Percentiles rank a stretch among this genome's conserved stretches.
Conservation (phyloP, 176 grass and related monocot genomes). For the Carex parvula region DNA sequence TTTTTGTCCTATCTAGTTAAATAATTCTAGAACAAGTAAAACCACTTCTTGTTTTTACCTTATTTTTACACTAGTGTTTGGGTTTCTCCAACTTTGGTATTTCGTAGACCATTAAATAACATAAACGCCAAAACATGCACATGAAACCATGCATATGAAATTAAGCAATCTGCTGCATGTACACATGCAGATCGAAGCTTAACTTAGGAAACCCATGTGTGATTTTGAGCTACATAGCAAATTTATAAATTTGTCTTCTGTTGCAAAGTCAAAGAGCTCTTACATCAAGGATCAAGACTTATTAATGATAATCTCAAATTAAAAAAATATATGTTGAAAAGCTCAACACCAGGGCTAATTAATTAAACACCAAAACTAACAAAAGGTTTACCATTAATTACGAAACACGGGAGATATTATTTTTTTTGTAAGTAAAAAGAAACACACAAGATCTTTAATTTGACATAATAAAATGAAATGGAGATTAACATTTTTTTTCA, state of each 20-base stretch:
- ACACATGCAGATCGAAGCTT: slow-evolving; percentile 20
- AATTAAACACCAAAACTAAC: slow-evolving; percentile 1
- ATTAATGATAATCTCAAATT: not conserved
- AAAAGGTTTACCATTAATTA: slow-evolving; percentile 15
- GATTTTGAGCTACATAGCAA: slow-evolving; percentile 3
- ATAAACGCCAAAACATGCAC: slow-evolving; percentile 16
- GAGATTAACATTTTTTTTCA: slow-evolving; percentile 15
- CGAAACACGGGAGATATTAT: not conserved
- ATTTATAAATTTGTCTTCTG: slow-evolving; percentile 15
- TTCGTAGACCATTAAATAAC: slow-evolving; percentile 5
- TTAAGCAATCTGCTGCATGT: slow-evolving; percentile 1
- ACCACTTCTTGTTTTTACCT: slow-evolving; percentile 3
- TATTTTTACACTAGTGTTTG: slow-evolving; percentile 5
- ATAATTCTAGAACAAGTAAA: not conserved
- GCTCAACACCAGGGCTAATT: slow-evolving; percentile 17
- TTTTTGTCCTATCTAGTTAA: slow-evolving; percentile 14
- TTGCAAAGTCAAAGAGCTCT: slow-evolving; percentile 27
- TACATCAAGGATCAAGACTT: slow-evolving; percentile 12
- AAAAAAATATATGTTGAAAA: slow-evolving; percentile 20
- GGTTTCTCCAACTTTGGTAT: slow-evolving; percentile 11
- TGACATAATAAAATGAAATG: not conserved
- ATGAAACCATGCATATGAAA: slow-evolving; percentile 4
- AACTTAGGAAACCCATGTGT: slow-evolving; percentile 19
- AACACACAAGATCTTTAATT: slow-evolving; percentile 1
- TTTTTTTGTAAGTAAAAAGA: too few species aligned